A percentile compares a stretch with the other conserved stretches of the same genome.
phyloP scores from a whole-genome alignment of 1,284 basidiomycete species.

The Phaffia rhodozyma region DNA sequence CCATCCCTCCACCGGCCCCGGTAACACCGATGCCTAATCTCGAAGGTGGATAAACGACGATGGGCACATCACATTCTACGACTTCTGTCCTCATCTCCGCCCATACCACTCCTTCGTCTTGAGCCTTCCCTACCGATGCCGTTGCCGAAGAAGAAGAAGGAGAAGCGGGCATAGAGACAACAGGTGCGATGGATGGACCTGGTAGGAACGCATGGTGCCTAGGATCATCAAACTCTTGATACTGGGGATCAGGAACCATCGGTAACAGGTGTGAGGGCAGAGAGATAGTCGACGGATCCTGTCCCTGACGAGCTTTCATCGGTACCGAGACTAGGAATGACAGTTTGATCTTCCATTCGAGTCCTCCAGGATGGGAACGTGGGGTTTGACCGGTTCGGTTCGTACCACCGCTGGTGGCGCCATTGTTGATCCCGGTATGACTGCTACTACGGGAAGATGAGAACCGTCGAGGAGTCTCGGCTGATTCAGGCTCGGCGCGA shows the following conservation, averaged over 20 bases:
- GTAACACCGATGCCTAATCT: not conserved
- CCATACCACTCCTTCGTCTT: not conserved
- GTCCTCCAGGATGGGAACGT: slow-evolving; percentile 43
- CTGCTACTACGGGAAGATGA: too few relatives aligned
- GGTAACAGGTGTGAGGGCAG: too few relatives aligned
- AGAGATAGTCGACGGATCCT: slow-evolving; percentile 26
- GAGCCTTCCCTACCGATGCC: not conserved
- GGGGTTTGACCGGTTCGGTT: slow-evolving; percentile 13
- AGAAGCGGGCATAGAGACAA: not conserved
- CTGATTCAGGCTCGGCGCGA: slow-evolving; percentile 36
- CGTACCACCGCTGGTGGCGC: slow-evolving; percentile 46
- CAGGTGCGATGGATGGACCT: not conserved
- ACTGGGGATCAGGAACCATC: not conserved
- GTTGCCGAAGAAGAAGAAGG: not conserved
- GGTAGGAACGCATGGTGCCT: not conserved
- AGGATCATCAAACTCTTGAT: not conserved
- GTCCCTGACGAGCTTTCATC: slow-evolving; percentile 32
- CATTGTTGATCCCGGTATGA: slow-evolving; percentile 40
- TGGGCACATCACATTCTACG: slow-evolving; percentile 16
- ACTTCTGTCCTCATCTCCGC: slow-evolving; percentile 18
- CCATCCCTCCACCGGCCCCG: too few relatives aligned
- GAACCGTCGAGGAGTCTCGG: slow-evolving; percentile 54
- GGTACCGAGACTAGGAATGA: slow-evolving; percentile 64
- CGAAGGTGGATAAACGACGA: slow-evolving; percentile 9
- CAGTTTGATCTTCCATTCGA: slow-evolving; percentile 74